These are phyloP conservation scores for Ichthyophthirius multifiliis DNA, from an alignment of 169 alveolate species.

Conservation along the genomic window DNA sequence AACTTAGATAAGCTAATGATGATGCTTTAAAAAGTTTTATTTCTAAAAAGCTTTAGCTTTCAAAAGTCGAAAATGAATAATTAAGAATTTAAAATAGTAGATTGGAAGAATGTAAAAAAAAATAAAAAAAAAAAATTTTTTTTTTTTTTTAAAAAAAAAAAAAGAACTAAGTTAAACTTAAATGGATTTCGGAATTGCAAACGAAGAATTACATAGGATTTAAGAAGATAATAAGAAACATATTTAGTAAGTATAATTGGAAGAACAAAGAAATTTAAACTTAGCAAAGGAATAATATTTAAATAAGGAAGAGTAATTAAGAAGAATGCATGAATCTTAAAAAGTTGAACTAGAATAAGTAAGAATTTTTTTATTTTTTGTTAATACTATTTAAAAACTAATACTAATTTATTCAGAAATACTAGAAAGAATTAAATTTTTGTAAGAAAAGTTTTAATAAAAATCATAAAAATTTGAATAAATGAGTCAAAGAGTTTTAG, in stretches of 20 bases:
- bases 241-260: not conserved
- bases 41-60: conserved; percentile 1
- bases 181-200: not conserved
- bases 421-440: not conserved
- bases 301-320: not conserved
- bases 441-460: not conserved
- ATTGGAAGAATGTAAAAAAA: conserved; percentile 3
- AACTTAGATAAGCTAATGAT: conserved; percentile 32
- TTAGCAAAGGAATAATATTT: not conserved
- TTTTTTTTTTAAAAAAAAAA: too few species aligned
- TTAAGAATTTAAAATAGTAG: not conserved
- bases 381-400: not conserved
- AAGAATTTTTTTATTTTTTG: not conserved
- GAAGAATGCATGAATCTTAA: not conserved
- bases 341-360: not conserved
- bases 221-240: not conserved
- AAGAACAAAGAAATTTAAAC: not conserved
- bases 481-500: not conserved
- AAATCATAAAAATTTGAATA: not conserved
- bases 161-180: not conserved
- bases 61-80: conserved; percentile 19
- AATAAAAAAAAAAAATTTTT: not conserved
- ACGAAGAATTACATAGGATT: not conserved
- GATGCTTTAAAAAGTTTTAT: conserved; percentile 22
- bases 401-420: not conserved